These are phyloP conservation scores for Zhuliangozyma parablackwelliae DNA, from an alignment of 1,139 yeast species.

Conservation along the genomic window DNA sequence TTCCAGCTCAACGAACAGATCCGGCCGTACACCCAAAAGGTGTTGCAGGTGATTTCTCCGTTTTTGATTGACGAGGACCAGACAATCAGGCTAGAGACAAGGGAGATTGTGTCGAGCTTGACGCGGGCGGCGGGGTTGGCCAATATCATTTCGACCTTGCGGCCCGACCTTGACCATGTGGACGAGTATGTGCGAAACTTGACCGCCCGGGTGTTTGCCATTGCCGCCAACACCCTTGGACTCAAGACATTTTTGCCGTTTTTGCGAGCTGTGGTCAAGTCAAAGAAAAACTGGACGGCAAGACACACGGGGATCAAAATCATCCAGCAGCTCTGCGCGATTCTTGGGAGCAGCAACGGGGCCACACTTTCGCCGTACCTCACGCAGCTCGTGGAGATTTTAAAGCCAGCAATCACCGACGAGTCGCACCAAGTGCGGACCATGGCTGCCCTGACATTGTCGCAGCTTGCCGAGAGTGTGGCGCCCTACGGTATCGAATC, in stretches of 20 bases:
- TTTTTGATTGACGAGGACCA: slow-evolving; percentile 76
- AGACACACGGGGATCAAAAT: slow-evolving; percentile 83
- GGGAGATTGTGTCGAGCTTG: slow-evolving; percentile 71
- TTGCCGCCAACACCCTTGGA: slow-evolving; percentile 80
- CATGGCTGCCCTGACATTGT: slow-evolving; percentile 65
- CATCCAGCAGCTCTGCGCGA: slow-evolving; percentile 68
- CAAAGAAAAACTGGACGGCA: slow-evolving; percentile 80
- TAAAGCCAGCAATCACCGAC: slow-evolving; percentile 62
- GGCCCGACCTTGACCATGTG: slow-evolving; percentile 78
- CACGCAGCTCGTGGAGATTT: slow-evolving; percentile 57
- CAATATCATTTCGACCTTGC: slow-evolving; percentile 67
- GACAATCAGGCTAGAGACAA: slow-evolving; percentile 69
- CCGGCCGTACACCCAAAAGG: slow-evolving; percentile 70
- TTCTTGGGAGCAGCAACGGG: slow-evolving; percentile 64
- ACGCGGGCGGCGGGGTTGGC: slow-evolving; percentile 82
- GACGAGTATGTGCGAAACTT: slow-evolving; percentile 81
- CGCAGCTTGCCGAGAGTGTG: slow-evolving; percentile 80
- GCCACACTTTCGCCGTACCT: slow-evolving; percentile 64
- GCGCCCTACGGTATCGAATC: slow-evolving; percentile 90
- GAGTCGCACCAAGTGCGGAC: slow-evolving; percentile 65
- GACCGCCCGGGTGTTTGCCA: slow-evolving; percentile 78
- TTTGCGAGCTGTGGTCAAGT: slow-evolving; percentile 72
- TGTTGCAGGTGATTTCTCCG: slow-evolving; percentile 74
- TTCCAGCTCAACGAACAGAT: slow-evolving; percentile 61
- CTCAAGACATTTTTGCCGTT: slow-evolving; percentile 71